Conservation (phyloP, 495 filamentous ascomycete genomes). For the Talaromyces ruber region DNA sequence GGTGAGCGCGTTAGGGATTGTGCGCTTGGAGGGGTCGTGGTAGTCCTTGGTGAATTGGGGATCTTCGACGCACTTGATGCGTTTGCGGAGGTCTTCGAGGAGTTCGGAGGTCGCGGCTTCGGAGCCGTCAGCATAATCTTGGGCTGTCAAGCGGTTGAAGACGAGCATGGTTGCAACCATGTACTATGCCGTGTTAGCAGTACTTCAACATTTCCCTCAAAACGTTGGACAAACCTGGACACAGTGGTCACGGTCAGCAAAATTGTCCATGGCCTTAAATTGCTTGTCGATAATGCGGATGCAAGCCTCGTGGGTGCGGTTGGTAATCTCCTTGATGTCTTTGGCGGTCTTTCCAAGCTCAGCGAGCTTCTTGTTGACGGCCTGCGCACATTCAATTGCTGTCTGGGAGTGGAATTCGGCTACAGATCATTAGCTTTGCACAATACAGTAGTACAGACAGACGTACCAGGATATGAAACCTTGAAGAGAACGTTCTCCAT, state of each 20-base stretch:
- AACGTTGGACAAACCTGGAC: constrained; percentile 56
- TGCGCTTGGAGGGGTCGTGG: constrained; percentile 84
- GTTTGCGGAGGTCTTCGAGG: constrained; percentile 80
- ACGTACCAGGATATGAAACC: constrained; percentile 87
- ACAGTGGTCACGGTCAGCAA: constrained; percentile 97
- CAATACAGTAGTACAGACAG: not conserved
- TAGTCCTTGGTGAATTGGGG: constrained; percentile 89
- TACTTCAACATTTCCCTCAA: not conserved
- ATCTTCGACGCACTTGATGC: constrained; percentile 94
- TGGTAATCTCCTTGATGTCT: constrained; percentile 88
- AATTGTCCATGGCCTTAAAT: constrained; percentile 99
- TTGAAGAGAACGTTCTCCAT: constrained; percentile 99
- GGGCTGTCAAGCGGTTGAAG: constrained; percentile 83
- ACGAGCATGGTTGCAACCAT: constrained; percentile 95
- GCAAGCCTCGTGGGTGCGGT: constrained; percentile 96
- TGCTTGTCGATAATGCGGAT: constrained; percentile 99
- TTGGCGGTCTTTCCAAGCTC: constrained; percentile 81
- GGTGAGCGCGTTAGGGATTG: constrained; percentile 91
- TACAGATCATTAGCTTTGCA: constrained; percentile 15
- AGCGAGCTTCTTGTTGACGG: constrained; percentile 73
- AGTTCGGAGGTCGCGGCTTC: constrained; percentile 86
- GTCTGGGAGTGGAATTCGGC: constrained; percentile 99
- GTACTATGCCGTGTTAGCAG: constrained; percentile 43
- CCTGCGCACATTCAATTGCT: constrained; percentile 88
- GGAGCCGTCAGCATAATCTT: constrained; percentile 83